phyloP scores from a whole-genome alignment of 2,329 filamentous ascomycete species.

The Alternaria solani region DNA sequence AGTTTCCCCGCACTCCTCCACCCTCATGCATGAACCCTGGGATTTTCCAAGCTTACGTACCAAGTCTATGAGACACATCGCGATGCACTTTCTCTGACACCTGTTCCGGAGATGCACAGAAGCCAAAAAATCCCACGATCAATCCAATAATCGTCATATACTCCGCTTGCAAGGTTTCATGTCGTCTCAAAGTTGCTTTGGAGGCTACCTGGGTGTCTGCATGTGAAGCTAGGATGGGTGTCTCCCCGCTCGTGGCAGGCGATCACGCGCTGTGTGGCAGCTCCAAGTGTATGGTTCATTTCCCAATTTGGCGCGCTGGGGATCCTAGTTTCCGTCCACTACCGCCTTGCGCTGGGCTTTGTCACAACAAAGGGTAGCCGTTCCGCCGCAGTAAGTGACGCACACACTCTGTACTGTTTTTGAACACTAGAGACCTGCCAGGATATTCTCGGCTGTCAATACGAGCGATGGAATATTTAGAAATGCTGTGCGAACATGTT shows the following conservation, averaged over 20 bases:
- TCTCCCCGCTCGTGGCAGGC: constrained; percentile 5
- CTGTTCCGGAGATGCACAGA: background rate
- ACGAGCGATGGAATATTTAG: too few species aligned
- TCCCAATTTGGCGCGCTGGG: constrained; percentile 1
- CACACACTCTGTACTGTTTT: background rate
- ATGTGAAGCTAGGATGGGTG: constrained; percentile 1
- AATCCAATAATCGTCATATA: background rate
- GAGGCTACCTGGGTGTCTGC: background rate
- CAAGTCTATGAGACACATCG: background rate
- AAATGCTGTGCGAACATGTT: too few species aligned
- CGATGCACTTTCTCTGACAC: background rate
- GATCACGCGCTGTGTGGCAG: constrained; percentile 17
- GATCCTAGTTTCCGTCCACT: constrained; percentile 1
- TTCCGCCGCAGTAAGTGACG: background rate
- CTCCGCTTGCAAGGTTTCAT: background rate
- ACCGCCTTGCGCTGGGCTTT: background rate
- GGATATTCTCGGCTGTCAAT: fast-evolving
- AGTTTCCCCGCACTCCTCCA: constrained; percentile 36
- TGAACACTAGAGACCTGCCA: background rate
- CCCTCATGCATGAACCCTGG: constrained; percentile 18
- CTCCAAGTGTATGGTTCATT: constrained; percentile 11
- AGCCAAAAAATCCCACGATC: background rate
- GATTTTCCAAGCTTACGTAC: background rate
- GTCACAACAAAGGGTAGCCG: background rate
- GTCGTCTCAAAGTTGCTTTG: background rate